phyloP scores from a whole-genome alignment of 176 grass and related monocot species.

The Olyra latifolia region DNA sequence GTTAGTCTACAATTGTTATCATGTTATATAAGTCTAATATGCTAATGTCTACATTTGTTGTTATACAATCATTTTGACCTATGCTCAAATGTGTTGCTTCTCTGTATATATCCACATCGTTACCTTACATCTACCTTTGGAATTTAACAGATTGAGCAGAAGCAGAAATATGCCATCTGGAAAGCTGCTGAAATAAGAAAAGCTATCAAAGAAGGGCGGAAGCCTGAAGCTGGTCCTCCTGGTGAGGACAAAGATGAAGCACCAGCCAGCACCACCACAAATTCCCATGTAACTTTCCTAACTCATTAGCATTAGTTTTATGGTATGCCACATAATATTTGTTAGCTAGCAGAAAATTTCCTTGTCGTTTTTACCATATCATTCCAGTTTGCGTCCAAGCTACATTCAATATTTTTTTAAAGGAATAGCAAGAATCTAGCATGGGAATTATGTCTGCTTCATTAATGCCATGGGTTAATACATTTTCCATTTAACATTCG shows the following conservation, averaged over 20 bases:
- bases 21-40: neutral
- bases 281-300: conserved; percentile 47
- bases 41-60: neutral
- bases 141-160: conserved; percentile 78
- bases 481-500: too few species aligned
- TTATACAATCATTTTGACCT: neutral
- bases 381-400: conserved; percentile 10
- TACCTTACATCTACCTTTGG: neutral
- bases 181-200: conserved; percentile 99
- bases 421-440: neutral
- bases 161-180: conserved; percentile 96
- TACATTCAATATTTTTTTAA: neutral
- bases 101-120: neutral
- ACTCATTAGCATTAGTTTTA: neutral
- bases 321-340: neutral
- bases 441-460: neutral
- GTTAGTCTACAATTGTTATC: neutral
- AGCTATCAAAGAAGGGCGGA: conserved; percentile 92
- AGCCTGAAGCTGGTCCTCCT: conserved; percentile 89
- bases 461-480: neutral
- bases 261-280: conserved; percentile 28
- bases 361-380: neutral
- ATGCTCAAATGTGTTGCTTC: neutral
- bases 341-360: neutral
- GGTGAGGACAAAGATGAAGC: conserved; percentile 75